Evolutionary conservation across 768 basidiomycete genomes (phyloP), one percentile per base, ranked within the genome.

Genomic region (Cubamyces lactineus): DNA sequence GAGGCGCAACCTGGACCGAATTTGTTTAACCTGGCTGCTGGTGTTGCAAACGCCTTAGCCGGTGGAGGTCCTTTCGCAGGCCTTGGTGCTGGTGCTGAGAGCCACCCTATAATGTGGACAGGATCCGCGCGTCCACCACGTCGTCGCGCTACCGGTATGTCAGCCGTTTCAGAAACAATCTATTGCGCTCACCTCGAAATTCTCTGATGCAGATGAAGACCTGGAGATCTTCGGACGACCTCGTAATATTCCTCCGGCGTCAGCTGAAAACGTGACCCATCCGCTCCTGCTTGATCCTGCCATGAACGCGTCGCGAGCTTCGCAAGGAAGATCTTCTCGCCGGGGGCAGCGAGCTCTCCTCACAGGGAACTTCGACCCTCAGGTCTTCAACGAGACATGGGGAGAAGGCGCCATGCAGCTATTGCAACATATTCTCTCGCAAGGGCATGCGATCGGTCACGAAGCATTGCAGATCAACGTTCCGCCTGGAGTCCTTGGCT

Each of bases 391-490:
- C 62, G 86, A 89, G 61, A 84, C 94, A 57, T 85, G 96, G 57
- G 91, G 92, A 0, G 86, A 86, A 11, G 89, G 91, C 24, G 91
- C 91, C 8, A 81, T 89, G 17, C 93, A 95, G 68, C 78, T 95
- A 26, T 83, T 97, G 67, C 90, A 95, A 57, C 89, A 94, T 49
- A 82, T 96, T 48, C 84, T 96, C 67, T 79, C 84, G 51, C 85
- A 85, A 51, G 78, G 84, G 26, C 79, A 81, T 17, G 80, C 79
- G 0, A 40, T 60, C 16, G 81, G 80, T 45, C 75, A 83, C 5
- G 90, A 92, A 67, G 84, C 86, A 16, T 87, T 95, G 69, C 85
- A 88, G 42, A 82, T 96, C 39, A 91, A 93, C 68, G 82, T 94
- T 38, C 85, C 89, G 45, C 80, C 87, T 4, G 85, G 84, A 45